These are phyloP conservation scores for Pyrus pyrifolia DNA, from an alignment of 306 rosid genomes.

Conservation along the genomic window DNA sequence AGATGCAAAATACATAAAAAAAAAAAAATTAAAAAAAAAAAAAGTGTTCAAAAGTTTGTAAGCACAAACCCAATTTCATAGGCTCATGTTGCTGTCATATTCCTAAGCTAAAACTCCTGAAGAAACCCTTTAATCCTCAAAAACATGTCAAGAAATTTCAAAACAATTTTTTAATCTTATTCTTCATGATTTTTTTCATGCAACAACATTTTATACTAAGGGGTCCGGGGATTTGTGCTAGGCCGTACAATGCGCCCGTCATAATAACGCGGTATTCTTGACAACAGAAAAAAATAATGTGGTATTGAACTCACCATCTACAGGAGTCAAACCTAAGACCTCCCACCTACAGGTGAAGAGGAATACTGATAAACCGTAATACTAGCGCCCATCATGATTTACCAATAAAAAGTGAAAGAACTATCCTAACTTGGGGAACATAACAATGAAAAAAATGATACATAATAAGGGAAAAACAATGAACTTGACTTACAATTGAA, in stretches of 20 bases:
- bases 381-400: not conserved
- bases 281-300: no score
- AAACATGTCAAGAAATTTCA: not conserved
- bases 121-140: not conserved
- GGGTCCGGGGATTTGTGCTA: not conserved
- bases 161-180: not conserved
- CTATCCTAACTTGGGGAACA: not conserved
- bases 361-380: not conserved
- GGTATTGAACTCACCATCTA: not conserved
- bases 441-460: not conserved
- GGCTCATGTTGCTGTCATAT: not conserved
- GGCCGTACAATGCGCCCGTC: not conserved
- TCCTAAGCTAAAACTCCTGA: not conserved
- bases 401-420: not conserved
- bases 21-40: not conserved
- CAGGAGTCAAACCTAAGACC: not conserved
- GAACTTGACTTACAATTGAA: conserved; percentile 65
- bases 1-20: not conserved
- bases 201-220: not conserved
- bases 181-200: not conserved
- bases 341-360: not conserved
- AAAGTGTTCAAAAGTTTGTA: not conserved
- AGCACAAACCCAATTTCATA: not conserved
- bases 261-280: not conserved
- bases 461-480: not conserved